phyloP scores from a whole-genome alignment of 495 filamentous ascomycete species.

The Xylaria palmicola region DNA sequence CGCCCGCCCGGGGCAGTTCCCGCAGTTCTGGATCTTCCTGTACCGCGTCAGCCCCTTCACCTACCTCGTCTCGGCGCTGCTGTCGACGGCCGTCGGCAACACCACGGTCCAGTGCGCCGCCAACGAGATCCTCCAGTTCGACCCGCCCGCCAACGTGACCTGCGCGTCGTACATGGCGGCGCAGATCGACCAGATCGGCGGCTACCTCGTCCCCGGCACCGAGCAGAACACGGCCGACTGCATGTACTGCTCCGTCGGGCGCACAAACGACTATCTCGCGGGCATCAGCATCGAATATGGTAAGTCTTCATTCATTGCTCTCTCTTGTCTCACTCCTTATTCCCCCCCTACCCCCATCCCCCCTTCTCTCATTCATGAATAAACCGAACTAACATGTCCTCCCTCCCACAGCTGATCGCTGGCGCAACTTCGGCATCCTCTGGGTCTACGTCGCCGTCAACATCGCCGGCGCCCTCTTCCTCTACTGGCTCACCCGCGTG shows the following conservation, averaged over 20 bases:
- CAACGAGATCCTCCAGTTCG: conserved; percentile 59
- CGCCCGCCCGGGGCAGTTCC: conserved; percentile 58
- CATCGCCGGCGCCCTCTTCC: conserved; percentile 61
- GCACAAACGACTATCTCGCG: conserved; percentile 63
- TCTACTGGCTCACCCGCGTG: conserved; percentile 81
- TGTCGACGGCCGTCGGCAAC: conserved; percentile 63
- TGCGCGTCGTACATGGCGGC: conserved; percentile 58
- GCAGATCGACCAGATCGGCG: conserved; percentile 49
- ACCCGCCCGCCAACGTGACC: conserved; percentile 49
- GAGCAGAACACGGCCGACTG: conserved; percentile 51
- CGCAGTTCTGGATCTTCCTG: conserved; percentile 84
- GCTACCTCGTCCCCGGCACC: conserved; percentile 53
- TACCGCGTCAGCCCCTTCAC: conserved; percentile 75
- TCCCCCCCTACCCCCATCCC: neutral
- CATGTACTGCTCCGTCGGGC: conserved; percentile 56
- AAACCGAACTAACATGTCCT: conserved; percentile 19
- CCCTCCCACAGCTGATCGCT: conserved; percentile 44
- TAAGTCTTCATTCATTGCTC: conserved; percentile 18
- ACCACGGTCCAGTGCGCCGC: conserved; percentile 55
- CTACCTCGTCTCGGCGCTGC: conserved; percentile 64
- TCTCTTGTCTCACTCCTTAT: neutral
- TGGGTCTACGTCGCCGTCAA: conserved; percentile 80
- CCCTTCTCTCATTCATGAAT: neutral
- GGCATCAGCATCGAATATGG: conserved; percentile 48
- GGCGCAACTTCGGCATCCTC: conserved; percentile 69